Evolutionary conservation across 305 asterid genomes (phyloP).

Genomic region (Rubia balearica): DNA sequence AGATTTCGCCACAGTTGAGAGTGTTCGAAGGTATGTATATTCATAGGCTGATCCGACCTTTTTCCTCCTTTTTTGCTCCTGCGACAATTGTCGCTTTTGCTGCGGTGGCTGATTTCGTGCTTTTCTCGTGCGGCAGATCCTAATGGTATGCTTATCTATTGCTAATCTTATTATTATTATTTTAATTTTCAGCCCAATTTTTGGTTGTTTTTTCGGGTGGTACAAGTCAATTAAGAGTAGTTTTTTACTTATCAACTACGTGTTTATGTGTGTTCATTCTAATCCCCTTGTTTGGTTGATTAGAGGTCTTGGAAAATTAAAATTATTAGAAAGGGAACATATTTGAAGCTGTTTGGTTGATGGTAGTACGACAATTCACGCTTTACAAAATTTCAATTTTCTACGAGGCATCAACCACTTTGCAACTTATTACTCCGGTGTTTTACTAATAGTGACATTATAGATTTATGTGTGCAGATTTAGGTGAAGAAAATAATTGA

Average conservation of each 20-base stretch:
- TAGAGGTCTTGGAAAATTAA: too few relatives aligned
- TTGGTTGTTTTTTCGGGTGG: background rate
- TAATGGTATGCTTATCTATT: conserved; percentile 61
- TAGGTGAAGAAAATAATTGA: too few relatives aligned
- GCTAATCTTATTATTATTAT: background rate
- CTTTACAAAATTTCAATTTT: too few relatives aligned
- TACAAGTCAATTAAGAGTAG: background rate
- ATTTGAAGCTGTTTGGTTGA: too few relatives aligned
- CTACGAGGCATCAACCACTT: too few relatives aligned
- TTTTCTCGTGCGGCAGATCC: conserved; percentile 48
- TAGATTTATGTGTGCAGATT: too few relatives aligned
- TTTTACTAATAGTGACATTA: too few relatives aligned
- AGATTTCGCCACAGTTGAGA: background rate
- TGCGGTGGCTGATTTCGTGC: conserved; percentile 21
- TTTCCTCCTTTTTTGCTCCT: conserved; percentile 3
- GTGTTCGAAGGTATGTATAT: background rate
- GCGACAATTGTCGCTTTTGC: conserved; percentile 9
- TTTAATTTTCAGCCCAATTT: background rate
- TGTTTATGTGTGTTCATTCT: too few relatives aligned
- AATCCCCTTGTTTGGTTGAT: too few relatives aligned
- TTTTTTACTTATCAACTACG: background rate
- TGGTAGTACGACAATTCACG: too few relatives aligned
- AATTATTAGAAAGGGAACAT: too few relatives aligned
- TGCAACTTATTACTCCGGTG: too few relatives aligned
- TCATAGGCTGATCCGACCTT: conserved; percentile 17